Base-by-base conservation (phyloP, 2,329 filamentous ascomycete genomes). In the Penicillium occitanis region DNA sequence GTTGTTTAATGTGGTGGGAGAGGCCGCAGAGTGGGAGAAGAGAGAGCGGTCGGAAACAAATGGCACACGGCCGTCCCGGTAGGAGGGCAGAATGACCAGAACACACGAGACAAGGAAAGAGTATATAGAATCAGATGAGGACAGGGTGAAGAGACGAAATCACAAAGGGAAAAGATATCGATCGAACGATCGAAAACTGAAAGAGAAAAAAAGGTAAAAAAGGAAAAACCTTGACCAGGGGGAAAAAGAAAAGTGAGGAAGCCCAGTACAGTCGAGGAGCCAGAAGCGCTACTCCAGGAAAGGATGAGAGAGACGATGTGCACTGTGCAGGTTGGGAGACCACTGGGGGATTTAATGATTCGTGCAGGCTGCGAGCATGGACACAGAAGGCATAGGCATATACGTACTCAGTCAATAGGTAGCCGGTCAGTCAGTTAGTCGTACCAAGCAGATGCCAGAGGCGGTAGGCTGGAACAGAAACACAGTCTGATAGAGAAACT, bases 131-230 rank as follows among this genome's bases (percentile, higher is more conserved):
- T 57, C 53, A 57, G 60, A 53, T 63, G 67, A 64, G 57, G 55
- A 46, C 42, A 33, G 46, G 55, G 55, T 33, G 50, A 48, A 64
- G 61, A 63, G 61, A 65, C 35, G 48, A 60, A 40, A 35, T 5
- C 40, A 42, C 13, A 30, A 37, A 13, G 44, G 37, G 42, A 61
- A 33, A 44, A 50, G 19, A 57, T 19, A 35, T 35, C n/a, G 30
- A 57, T 50, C 51, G 40, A 65, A 68, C n/a, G 30, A 57, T 50
- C 51, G 40, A 65, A 68, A 67, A 58, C 35, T 66, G 65, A 68
- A 61, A 69, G 66, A 63, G 64, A 68, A 66, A 71, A 71, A 72
- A 69, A 73, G 70, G 71, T 68, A 69, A 71, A 69, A 61, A 55
- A 70, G 72, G 69, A 64, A 71, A 69, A 61, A 65, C 65, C 46